Base-by-base conservation (phyloP, 2,329 filamentous ascomycete species). In the Paecilomyces sp. region DNA sequence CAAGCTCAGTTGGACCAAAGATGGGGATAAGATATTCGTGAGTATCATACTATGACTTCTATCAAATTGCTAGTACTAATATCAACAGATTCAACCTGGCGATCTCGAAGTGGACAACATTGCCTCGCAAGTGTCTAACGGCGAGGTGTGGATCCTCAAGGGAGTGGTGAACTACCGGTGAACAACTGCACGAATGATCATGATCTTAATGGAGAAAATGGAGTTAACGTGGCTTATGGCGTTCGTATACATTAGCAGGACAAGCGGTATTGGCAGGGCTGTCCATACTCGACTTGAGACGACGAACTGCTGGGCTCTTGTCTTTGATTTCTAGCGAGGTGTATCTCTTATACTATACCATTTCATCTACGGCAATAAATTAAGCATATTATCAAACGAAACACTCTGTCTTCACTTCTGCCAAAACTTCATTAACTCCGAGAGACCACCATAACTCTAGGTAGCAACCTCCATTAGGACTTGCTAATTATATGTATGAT, bases 1-100 rank as follows among this genome's bases (percentile, higher is more conserved):
- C 58, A 85, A 89, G 66, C 71, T 97, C 55, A 96, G 89, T 88
- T 97, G 92, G 91, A 89, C 92, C 69, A 83, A 77, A 58, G 87
- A 79, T 56, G 71, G 80, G 57, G 84, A 88, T 58, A 85, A 82
- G 64, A 88, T 84, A 70, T 78, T 85, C 71, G 85, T 92, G 71
- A 74, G 85, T 79, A 47, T 33, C 58, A 62, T 57, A 11, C 3
- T 22, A 30, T 58, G 30, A 28, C 33, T 22, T 33, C 57, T 24
- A 3, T n/a, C 24, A 8, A 6, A 56, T 34, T 54, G 31, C 33
- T 64, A 47, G 61, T 60, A 67, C 60, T 65, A 25, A 64, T 53
- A 41, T 58, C 51, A 59, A 15, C 66, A 74, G 66, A 74, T 74
- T 34, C 88, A 92, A 79, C 94, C 93, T 0, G 89, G 88, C 5